Evolutionary conservation across 306 rosid species (phyloP), one percentile per base, ranked within the genome.

Genomic region (Gleditsia sinensis): DNA sequence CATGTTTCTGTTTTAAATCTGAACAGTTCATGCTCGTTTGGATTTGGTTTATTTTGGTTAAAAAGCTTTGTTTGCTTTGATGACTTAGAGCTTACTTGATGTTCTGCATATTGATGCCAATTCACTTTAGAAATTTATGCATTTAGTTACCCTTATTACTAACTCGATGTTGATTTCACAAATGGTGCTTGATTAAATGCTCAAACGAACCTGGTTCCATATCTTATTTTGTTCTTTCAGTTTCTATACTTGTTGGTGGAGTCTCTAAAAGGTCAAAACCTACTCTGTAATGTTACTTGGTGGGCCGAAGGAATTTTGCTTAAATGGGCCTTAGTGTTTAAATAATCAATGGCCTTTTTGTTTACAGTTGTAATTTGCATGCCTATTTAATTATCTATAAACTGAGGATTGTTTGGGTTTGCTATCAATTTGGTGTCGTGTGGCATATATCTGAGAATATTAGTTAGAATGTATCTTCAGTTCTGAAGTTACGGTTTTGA

Each of bases 121-220:
- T 71, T n/a, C n/a, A n/a, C n/a, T n/a, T n/a, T n/a, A n/a, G n/a
- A n/a, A n/a, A n/a, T n/a, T n/a, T n/a, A n/a, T n/a, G n/a, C n/a
- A n/a, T n/a, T n/a, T n/a, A n/a, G n/a, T n/a, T n/a, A n/a, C n/a
- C n/a, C n/a, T n/a, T n/a, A n/a, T n/a, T n/a, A n/a, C n/a, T 20
- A 39, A 64, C 17, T 30, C 13, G 54, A 64, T 64, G 72, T 8
- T 64, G 69, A 21, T 66, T 48, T 39, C 33, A 13, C 55, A 7
- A 9, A 21, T 39, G 50, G 37, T 74, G 72, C 55, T 67, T 68
- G 72, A 74, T 33, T 11, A 50, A 50, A 39, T 62, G 74, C 77
- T 63, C 59, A 5, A 42, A 75, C 16, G 69, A 10, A 75, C 62
- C 23, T 20, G 34, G 34, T 59, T 67, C 71, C 36, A 62, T 30